Percentiles rank a stretch among this genome's conserved stretches.
Evolutionary conservation across 768 basidiomycete species (phyloP).

Genomic region (Amyloporia xantha): DNA sequence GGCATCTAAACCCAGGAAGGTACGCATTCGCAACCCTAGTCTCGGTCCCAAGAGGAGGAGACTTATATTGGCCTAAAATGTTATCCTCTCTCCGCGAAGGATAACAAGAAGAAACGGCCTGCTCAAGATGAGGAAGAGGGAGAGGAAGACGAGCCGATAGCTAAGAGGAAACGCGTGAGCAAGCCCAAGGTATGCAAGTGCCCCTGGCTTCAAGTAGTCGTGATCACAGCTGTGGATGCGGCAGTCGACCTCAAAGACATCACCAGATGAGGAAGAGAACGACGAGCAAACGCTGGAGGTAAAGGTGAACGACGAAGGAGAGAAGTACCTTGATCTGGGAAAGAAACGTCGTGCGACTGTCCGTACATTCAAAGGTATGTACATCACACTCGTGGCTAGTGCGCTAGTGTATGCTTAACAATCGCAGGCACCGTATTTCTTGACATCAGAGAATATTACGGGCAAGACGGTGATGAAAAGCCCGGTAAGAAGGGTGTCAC

Average conservation of each 20-base stretch:
- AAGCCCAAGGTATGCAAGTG: not conserved
- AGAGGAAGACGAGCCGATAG: not conserved
- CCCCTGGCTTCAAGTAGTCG: not conserved
- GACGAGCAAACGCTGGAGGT: not conserved
- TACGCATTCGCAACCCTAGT: no score
- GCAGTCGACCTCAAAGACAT: not conserved
- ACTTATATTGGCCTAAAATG: no score
- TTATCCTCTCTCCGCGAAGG: no score
- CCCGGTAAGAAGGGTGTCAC: slow-evolving; percentile 82
- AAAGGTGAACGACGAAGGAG: slow-evolving; percentile 34
- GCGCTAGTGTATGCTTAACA: slow-evolving; percentile 14
- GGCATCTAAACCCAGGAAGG: no score
- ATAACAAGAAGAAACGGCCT: not conserved
- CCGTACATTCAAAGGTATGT: slow-evolving; percentile 38
- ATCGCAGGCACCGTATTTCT: slow-evolving; percentile 44
- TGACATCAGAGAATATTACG: slow-evolving; percentile 75
- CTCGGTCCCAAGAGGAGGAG: no score
- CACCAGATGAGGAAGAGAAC: not conserved
- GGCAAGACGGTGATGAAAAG: slow-evolving; percentile 44
- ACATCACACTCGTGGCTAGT: not conserved
- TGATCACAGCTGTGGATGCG: not conserved
- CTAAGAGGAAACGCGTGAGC: not conserved
- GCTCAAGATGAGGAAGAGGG: not conserved
- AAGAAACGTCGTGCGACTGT: slow-evolving; percentile 67
- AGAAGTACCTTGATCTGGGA: slow-evolving; percentile 57